A percentile compares a stretch with the other conserved stretches of the same genome.
Conservation (phyloP, 257 asterid genomes). For the Solanum bulbocastanum region DNA sequence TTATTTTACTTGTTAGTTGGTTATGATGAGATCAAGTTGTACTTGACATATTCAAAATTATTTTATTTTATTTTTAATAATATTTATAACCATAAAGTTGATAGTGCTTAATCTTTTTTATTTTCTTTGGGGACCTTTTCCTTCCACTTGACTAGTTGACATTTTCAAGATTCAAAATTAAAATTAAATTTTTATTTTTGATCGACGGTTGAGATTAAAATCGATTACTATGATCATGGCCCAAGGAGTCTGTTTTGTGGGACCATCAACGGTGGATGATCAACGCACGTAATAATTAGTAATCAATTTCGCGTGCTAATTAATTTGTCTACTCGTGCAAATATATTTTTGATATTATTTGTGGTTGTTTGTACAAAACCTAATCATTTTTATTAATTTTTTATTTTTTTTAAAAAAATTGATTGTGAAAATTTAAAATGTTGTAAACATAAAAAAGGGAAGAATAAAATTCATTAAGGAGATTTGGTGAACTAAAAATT, state of each 20-base stretch:
- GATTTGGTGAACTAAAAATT: background rate
- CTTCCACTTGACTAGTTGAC: constrained; percentile 22
- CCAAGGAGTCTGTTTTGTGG: constrained; percentile 7
- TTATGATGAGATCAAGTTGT: constrained; percentile 18
- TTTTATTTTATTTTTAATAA: background rate
- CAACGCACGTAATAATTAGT: constrained; percentile 4
- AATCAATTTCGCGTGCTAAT: constrained; percentile 15
- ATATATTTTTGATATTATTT: background rate
- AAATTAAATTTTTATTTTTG: background rate
- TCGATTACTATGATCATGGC: background rate
- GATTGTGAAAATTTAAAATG: background rate
- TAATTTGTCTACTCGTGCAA: background rate
- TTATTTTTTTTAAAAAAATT: background rate
- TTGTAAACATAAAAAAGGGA: background rate
- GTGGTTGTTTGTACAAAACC: background rate
- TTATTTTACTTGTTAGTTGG: constrained; percentile 7
- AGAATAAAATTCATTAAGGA: background rate
- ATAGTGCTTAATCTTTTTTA: background rate
- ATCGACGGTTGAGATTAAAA: background rate
- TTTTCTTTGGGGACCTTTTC: constrained; percentile 17
- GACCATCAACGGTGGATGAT: constrained; percentile 2
- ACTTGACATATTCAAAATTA: constrained; percentile 8
- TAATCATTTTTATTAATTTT: background rate
- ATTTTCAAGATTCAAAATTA: constrained; percentile 1
- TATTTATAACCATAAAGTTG: constrained; percentile 2